Base-by-base conservation (phyloP, 805 yeast species). In the Clavispora carvajalis region DNA sequence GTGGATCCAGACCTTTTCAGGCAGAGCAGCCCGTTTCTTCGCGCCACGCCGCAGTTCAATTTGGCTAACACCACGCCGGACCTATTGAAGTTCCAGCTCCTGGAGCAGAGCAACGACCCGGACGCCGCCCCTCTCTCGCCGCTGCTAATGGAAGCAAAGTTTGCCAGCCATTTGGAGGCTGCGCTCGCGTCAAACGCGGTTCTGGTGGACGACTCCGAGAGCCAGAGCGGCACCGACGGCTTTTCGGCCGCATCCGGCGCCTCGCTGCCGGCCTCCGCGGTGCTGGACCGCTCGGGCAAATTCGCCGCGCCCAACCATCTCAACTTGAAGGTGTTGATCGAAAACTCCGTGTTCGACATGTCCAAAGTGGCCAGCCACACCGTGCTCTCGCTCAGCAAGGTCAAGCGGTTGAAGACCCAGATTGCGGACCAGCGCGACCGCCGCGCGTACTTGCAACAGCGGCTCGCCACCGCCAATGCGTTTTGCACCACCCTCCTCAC, bases 291-390 rank as follows among this genome's bases (percentile, higher is more conserved):
- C 10, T 39, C 38, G 23, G 33, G 47, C 12, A 46, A 34, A 13
- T 40, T 23, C 37, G 45, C 43, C 28, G 58, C 55, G 35, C 55
- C 59, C 16, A 60, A 60, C 40, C 65, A 66, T 53, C 54, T 69
- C 29, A 67, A 69, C 47, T 53, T 71, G 49, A 62, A 66, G 46
- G 61, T 71, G 2, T 58, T 71, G 39, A 71, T 71, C 37, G 76
- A 71, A 49, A 70, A 70, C 48, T 61, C 72, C 4, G 63, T 68
- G 13, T 66, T 69, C 41, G 73, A 68, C 45, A 55, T 63, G 5
- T 51, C 60, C n/a, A 63, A 61, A 35, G 54, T 67, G 24, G 55
- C 59, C 38, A 61, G 58, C 38, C 57, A 62, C 30, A 53, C 68
- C 15, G 58, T 69, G 5, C 43, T 69, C 22, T 53, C 71, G 4